Percentiles rank a stretch among this genome's conserved stretches.
Conservation (phyloP, 768 basidiomycete species). For the Suillus decipiens region DNA sequence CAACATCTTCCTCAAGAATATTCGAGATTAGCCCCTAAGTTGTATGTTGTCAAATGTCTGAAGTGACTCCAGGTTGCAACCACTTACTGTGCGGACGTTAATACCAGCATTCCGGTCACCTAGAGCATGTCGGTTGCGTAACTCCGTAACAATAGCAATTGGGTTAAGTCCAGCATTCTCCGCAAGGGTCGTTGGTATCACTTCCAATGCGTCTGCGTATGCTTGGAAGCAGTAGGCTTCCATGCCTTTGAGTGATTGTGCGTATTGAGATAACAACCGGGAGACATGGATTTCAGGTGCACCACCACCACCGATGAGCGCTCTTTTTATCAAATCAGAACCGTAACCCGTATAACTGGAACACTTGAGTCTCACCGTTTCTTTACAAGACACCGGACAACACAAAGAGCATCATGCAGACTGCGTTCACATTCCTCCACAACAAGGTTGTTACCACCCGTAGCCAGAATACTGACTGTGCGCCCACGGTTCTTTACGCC, state of each 20-base stretch:
- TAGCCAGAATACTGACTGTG: slow-evolving; percentile 94
- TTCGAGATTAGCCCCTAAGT: slow-evolving; percentile 91
- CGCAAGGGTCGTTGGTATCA: slow-evolving; percentile 95
- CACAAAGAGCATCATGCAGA: slow-evolving; percentile 98
- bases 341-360: slow-evolving; percentile 4
- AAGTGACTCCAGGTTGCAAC: neutral
- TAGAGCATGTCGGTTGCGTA: slow-evolving; percentile 94
- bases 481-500: slow-evolving; percentile 94
- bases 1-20: slow-evolving; percentile 95
- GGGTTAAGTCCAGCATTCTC: slow-evolving; percentile 99
- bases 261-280: slow-evolving; percentile 83
- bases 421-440: slow-evolving; percentile 97
- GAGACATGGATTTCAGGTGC: slow-evolving; percentile 99
- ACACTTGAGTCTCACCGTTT: slow-evolving; percentile 67
- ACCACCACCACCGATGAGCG: slow-evolving; percentile 93
- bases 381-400: slow-evolving; percentile 97
- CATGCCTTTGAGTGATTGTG: slow-evolving; percentile 95
- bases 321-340: slow-evolving; percentile 43
- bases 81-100: slow-evolving; percentile 90
- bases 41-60: neutral
- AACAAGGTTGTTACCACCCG: slow-evolving; percentile 89
- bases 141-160: slow-evolving; percentile 96
- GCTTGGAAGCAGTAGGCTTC: slow-evolving; percentile 99
- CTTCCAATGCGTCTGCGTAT: slow-evolving; percentile 95
- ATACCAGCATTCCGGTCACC: slow-evolving; percentile 96